Evolutionary conservation across 371 early-diverging fungal genomes (phyloP).

Genomic region (Syncephalastrum contaminatum): DNA sequence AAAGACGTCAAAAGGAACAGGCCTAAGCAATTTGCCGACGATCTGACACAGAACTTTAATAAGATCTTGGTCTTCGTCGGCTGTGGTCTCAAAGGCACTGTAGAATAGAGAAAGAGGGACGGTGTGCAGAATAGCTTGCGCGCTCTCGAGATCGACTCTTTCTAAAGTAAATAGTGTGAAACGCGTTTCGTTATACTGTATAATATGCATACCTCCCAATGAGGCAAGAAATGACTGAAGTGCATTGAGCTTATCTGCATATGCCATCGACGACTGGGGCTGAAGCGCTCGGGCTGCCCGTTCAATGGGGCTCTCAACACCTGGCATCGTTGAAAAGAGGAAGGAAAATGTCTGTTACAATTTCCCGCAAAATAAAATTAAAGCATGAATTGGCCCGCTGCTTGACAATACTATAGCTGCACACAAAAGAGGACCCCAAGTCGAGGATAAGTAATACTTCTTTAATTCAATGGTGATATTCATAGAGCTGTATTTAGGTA

Average conservation of each 20-base stretch:
- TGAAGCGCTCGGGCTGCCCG: conserved; percentile 26
- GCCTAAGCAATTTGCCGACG: conserved; percentile 27
- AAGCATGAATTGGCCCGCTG: too few species aligned
- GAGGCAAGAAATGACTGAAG: conserved; percentile 29
- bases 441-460: too few species aligned
- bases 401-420: too few species aligned
- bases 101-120: conserved; percentile 32
- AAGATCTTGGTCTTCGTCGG: conserved; percentile 19
- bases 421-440: too few species aligned
- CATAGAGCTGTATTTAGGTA: too few species aligned
- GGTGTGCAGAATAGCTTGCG: conserved; percentile 20
- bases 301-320: conserved; percentile 21
- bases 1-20: conserved; percentile 28
- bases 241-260: conserved; percentile 23
- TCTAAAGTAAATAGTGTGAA: neutral
- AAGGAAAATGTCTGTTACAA: neutral
- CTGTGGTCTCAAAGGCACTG: conserved; percentile 22
- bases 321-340: conserved; percentile 17
- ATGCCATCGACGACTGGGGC: conserved; percentile 16
- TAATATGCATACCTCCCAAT: conserved; percentile 22
- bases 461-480: too few species aligned
- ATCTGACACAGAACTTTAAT: conserved; percentile 26
- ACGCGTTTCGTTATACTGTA: too few species aligned
- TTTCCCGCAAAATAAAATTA: too few species aligned
- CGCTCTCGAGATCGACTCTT: conserved; percentile 17